phyloP scores from a whole-genome alignment of 2,329 filamentous ascomycete species.

The Colletotrichum brevisporum region DNA sequence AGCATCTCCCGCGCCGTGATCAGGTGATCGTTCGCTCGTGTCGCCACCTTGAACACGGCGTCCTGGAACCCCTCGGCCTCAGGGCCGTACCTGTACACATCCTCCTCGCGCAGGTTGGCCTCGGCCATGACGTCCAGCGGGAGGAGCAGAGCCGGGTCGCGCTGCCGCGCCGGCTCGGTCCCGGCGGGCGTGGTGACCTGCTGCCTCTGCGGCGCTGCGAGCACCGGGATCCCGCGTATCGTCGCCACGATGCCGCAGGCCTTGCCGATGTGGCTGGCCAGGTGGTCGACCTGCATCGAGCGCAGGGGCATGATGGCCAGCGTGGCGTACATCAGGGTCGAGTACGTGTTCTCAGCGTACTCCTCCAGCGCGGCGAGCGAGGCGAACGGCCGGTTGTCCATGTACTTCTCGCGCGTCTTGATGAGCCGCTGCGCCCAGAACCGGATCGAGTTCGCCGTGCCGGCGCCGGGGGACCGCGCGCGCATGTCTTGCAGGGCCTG shows the following conservation, averaged over 20 bases:
- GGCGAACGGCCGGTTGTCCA: slow-evolving; percentile 86
- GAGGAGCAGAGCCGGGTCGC: slow-evolving; percentile 75
- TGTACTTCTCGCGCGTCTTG: slow-evolving; percentile 83
- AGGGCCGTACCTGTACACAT: slow-evolving; percentile 85
- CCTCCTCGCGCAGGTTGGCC: slow-evolving; percentile 85
- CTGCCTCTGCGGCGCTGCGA: slow-evolving; percentile 82
- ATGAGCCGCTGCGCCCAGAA: slow-evolving; percentile 85
- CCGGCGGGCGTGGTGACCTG: slow-evolving; percentile 60
- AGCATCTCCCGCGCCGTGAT: slow-evolving; percentile 96
- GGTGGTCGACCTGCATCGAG: slow-evolving; percentile 89
- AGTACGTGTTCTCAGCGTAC: slow-evolving; percentile 96
- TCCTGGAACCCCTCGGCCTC: slow-evolving; percentile 87
- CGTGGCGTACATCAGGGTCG: slow-evolving; percentile 90
- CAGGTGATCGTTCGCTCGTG: slow-evolving; percentile 93
- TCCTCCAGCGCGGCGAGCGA: slow-evolving; percentile 82
- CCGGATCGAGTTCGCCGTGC: slow-evolving; percentile 68
- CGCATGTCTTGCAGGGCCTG: slow-evolving; percentile 77
- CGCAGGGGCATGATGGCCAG: slow-evolving; percentile 84
- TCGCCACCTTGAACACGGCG: slow-evolving; percentile 92
- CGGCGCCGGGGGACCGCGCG: slow-evolving; percentile 47
- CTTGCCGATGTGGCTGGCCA: slow-evolving; percentile 96
- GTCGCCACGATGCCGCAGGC: slow-evolving; percentile 90
- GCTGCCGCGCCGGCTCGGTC: slow-evolving; percentile 45
- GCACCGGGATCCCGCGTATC: slow-evolving; percentile 86
- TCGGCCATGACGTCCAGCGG: slow-evolving; percentile 93